These are phyloP conservation scores for Suhomyces prunicola DNA, from an alignment of 805 yeast genomes.

Conservation along the genomic window DNA sequence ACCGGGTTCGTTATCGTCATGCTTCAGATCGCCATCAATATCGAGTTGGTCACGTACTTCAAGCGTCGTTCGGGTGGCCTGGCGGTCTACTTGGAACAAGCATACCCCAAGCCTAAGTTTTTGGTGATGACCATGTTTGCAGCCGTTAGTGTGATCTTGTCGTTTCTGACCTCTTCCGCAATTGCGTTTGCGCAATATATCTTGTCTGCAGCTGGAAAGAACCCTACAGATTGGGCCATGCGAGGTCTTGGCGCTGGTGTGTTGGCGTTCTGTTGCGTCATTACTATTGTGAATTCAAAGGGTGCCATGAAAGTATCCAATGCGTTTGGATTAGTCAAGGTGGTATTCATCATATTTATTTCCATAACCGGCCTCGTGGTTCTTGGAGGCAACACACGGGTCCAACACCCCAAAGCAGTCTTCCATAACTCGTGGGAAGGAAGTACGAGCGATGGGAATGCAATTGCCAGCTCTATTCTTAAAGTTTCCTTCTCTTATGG, in stretches of 20 bases:
- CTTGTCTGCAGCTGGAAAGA: slow-evolving; percentile 29
- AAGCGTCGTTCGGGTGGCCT: slow-evolving; percentile 35
- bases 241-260: slow-evolving; percentile 36
- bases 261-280: slow-evolving; percentile 20
- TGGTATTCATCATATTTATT: slow-evolving; percentile 31
- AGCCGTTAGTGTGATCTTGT: slow-evolving; percentile 36
- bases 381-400: slow-evolving; percentile 33
- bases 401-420: slow-evolving; percentile 28
- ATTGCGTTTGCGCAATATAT: slow-evolving; percentile 36
- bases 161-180: slow-evolving; percentile 35
- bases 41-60: slow-evolving; percentile 42
- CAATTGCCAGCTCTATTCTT: slow-evolving; percentile 43
- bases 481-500: slow-evolving; percentile 43
- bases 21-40: slow-evolving; percentile 34
- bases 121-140: slow-evolving; percentile 37
- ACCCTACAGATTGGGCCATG: slow-evolving; percentile 30
- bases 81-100: slow-evolving; percentile 38
- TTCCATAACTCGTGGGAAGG: slow-evolving; percentile 39
- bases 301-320: slow-evolving; percentile 29
- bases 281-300: slow-evolving; percentile 24
- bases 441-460: slow-evolving; percentile 36
- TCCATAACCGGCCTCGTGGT: slow-evolving; percentile 34
- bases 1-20: slow-evolving; percentile 39
- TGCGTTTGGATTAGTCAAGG: slow-evolving; percentile 33
- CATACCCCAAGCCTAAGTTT: slow-evolving; percentile 32